Evolutionary conservation across 2,329 filamentous ascomycete species (phyloP), one percentile per base, ranked within the genome.

Genomic region (Penicillium concentricum): DNA sequence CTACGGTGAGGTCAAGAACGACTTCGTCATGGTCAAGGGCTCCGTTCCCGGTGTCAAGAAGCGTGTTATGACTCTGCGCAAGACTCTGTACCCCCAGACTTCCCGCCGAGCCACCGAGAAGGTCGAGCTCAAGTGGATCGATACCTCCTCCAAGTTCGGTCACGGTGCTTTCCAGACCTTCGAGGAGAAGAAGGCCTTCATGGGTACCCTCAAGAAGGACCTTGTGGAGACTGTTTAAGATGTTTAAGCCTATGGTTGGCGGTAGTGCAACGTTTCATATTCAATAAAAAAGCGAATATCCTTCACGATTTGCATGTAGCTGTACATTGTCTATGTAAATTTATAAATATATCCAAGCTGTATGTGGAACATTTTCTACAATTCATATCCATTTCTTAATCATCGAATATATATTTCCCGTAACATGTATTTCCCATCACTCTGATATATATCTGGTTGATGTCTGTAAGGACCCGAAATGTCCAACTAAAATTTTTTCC

Each of bases 91-190:
- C 87, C 85, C 84, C 63, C 94, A 99, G 87, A 97, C 92, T 72
- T 96, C 90, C 76, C 87, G 94, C 78, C 92, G 89, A 80, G 91
- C 94, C 56, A 86, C 96, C 76, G 94, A 99, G 89, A 97, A 99
- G 91, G 90, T 97, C 79, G 91, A 93, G 77, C 90, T 99, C 84
- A 99, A 99, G 84, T 99, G 94, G 94, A 99, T 99, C 89, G 94
- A 99, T 77, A 99, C 94, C 73, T 97, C 92, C 63, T 97, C 92
- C 84, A 96, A 99, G 87, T 99, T 99, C 81, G 94, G 94, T 82
- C 94, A 99, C 85, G 94, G 94, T 87, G 93, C 92, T 75, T 99
- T 96, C 91, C 94, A 99, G 86, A 99, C 94, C 66, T 84, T 89
- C 69, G 89, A 90, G 76, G 94, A 99, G 90, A 99, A 99, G 92